Conservation (phyloP, 2,329 filamentous ascomycete species). For the Fusarium sp. region DNA sequence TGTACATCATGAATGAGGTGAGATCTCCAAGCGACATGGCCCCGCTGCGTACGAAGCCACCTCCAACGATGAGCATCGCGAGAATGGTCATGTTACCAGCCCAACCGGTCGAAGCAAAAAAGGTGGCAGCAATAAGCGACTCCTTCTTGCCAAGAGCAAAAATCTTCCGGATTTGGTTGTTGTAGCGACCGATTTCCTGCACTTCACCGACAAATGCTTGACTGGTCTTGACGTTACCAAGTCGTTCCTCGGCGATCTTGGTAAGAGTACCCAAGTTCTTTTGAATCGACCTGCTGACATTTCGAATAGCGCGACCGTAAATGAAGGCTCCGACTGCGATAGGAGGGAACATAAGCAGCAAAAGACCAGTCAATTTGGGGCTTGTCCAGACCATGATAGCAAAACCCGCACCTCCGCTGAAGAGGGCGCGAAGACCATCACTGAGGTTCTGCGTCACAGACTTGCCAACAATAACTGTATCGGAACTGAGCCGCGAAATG, state of each 20-base stretch:
- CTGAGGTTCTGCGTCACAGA: slow-evolving; percentile 98
- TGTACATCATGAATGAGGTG: slow-evolving; percentile 98
- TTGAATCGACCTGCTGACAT: slow-evolving; percentile 90
- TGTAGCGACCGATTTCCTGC: slow-evolving; percentile 90
- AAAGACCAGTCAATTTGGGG: slow-evolving; percentile 85
- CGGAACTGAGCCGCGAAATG: slow-evolving; percentile 93
- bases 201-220: slow-evolving; percentile 96
- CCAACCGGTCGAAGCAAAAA: slow-evolving; percentile 87
- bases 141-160: slow-evolving; percentile 89
- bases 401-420: slow-evolving; percentile 90
- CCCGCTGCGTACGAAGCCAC: slow-evolving; percentile 87
- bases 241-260: slow-evolving; percentile 97
- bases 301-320: slow-evolving; percentile 89
- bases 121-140: slow-evolving; percentile 87
- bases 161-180: slow-evolving; percentile 89
- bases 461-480: slow-evolving; percentile 98
- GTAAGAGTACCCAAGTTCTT: slow-evolving; percentile 91
- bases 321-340: slow-evolving; percentile 91
- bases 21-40: slow-evolving; percentile 90
- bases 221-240: slow-evolving; percentile 95
- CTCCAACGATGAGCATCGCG: slow-evolving; percentile 87
- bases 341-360: slow-evolving; percentile 88
- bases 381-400: slow-evolving; percentile 96
- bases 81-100: slow-evolving; percentile 97
- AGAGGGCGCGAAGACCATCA: slow-evolving; percentile 89